Evolutionary conservation across 352 stramenopile genomes (phyloP).

Genomic region (Halophytophthora batemanensis): DNA sequence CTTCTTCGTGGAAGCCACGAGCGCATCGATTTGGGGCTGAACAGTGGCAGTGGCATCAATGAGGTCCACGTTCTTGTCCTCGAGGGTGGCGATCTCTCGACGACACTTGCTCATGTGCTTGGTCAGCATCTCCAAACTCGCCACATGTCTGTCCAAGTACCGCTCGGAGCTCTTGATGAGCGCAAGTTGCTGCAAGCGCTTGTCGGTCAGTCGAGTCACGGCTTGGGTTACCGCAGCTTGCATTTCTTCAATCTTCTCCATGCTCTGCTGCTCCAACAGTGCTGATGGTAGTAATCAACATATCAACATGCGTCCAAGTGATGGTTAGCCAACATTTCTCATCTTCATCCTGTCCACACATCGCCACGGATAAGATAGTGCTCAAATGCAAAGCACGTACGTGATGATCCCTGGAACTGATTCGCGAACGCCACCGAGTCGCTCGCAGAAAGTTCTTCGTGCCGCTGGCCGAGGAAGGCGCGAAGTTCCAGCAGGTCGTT

Average conservation of each 20-base stretch:
- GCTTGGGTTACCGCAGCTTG: constrained; percentile 36
- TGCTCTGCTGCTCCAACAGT: constrained; percentile 65
- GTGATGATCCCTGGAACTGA: constrained; percentile 64
- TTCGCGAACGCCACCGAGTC: constrained; percentile 65
- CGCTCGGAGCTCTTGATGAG: constrained; percentile 73
- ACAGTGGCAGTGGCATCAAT: constrained; percentile 49
- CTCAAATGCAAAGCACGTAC: constrained; percentile 24
- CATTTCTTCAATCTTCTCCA: constrained; percentile 39
- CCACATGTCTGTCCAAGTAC: constrained; percentile 70
- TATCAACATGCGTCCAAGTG: background rate
- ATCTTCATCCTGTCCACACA: too few species aligned
- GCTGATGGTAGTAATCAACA: constrained; percentile 23
- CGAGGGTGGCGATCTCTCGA: constrained; percentile 56
- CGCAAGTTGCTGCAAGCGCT: constrained; percentile 70
- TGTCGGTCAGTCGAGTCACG: constrained; percentile 52
- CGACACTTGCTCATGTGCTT: constrained; percentile 71
- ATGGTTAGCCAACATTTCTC: background rate
- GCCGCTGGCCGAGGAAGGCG: constrained; percentile 57
- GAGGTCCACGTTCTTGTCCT: constrained; percentile 75
- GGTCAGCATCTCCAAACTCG: constrained; percentile 64
- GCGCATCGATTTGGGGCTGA: constrained; percentile 53
- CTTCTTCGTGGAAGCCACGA: constrained; percentile 54
- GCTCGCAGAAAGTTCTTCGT: constrained; percentile 38
- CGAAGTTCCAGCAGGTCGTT: constrained; percentile 79
- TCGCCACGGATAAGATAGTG: background rate